Evolutionary conservation across 257 asterid genomes (phyloP), one percentile per base, ranked within the genome.

Genomic region (Nicotiana obtusifolia): DNA sequence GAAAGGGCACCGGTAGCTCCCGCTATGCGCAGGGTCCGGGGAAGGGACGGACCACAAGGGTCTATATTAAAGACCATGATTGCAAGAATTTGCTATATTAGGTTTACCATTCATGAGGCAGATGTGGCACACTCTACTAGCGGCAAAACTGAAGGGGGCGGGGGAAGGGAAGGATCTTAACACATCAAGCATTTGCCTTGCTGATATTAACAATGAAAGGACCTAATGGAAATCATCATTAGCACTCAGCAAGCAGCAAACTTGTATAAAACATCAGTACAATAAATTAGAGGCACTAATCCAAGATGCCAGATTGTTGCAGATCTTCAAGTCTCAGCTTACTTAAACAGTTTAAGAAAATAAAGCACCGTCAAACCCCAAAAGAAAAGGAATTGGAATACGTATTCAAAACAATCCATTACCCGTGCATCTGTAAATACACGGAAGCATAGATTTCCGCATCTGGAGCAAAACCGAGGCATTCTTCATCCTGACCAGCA

Each of bases 391-490:
- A 24, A 24, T 24, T 24, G 19, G 28, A 28, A 62, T 26, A 62
- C 68, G 13, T 4, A 19, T 5, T 62, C 37, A 4, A 85, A 86
- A 88, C 81, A 85, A 90, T 84, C 88, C 92, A 89, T 91, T 93
- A 95, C 99, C 97, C 94, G 99, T 76, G 95, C 91, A 88, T 94
- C 97, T 82, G 98, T 95, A 75, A 95, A 95, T 83, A 95, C 98
- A 80, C 97, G 91, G 84, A 92, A 64, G 98, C 99, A 91, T 94
- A 95, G 44, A 95, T 94, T 89, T 95, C 98, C 4, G 97, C 86
- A 60, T 95, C 98, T 64, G 98, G 98, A 83, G 98, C 97, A 92
- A 94, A 95, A 86, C 99, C 98, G 80, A 93, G 99, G 84, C 98
- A 95, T 64, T 94, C 97, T 80, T 89, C 87, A 89, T 95, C 93